Base-by-base conservation (phyloP, 306 rosid species). In the Trifolium dubium region DNA sequence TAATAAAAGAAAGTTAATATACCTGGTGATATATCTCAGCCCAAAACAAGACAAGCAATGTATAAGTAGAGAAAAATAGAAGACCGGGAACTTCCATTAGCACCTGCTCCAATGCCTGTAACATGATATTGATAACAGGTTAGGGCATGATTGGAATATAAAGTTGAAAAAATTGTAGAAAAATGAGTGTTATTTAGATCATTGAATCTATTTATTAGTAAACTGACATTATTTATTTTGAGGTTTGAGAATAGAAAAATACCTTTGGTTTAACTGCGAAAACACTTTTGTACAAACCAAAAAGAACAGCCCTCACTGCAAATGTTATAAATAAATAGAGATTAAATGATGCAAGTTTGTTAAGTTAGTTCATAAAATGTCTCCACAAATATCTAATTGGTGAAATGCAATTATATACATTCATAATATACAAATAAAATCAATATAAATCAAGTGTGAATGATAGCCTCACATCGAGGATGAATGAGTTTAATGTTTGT, bases 11-110 rank as follows among this genome's bases (percentile, higher is more conserved):
- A 76, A 61, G 74, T 62, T 59, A 64, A 50, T 58, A 61, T 86
- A 86, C 97, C 91, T 91, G 95, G 80, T 89, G 83, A 76, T 87
- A 87, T 75, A 91, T 91, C 89, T 91, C 95, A 11, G 95, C 97
- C 95, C 95, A 91, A 82, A 91, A 89, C 72, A 91, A 79, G 65
- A 91, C 88, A 71, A 91, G 95, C 66, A 87, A 76, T 34, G 95
- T 87, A 74, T 89, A 89, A 0, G 95, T 91, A n/a, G 97, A 91
- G 76, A 91, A 89, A 70, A 91, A 91, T 68, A 91, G 77, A 77
- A 91, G 91, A 43, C 88, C 84, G n/a, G 97, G 97, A 81, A 87
- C 72, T 77, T 91, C 97, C 95, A 89, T 85, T 14, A 89, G 51
- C 82, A 87, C 85, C 74, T 83, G 81, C 81, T 83, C 91, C 64